Percentiles rank a stretch among this genome's conserved stretches.
Conservation (phyloP, 169 alveolate genomes). For the Plasmodium relictum region DNA sequence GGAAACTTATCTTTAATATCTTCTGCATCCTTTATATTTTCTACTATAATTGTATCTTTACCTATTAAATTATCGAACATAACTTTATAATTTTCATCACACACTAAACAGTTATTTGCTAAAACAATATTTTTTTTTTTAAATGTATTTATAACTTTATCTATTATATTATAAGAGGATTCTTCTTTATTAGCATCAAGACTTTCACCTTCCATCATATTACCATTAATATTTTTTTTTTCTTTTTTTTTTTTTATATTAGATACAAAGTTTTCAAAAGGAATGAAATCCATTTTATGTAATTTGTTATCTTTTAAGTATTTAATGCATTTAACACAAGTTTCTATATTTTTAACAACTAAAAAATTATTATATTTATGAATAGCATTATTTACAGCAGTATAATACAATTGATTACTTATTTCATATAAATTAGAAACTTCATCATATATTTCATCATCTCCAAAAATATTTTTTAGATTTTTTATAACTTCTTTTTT, state of each 20-base stretch:
- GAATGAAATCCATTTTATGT: conserved; percentile 80
- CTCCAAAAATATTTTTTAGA: conserved; percentile 64
- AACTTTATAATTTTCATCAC: conserved; percentile 31
- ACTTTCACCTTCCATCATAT: background rate
- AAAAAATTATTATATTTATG: conserved; percentile 78
- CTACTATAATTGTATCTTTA: conserved; percentile 30
- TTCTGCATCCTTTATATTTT: conserved; percentile 50
- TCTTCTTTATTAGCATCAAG: background rate
- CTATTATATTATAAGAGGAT: conserved; percentile 1
- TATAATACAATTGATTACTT: conserved; percentile 77
- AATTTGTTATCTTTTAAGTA: conserved; percentile 76
- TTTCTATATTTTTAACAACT: conserved; percentile 74
- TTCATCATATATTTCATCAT: conserved; percentile 81
- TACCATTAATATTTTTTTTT: conserved; percentile 15
- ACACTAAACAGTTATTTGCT: conserved; percentile 62
- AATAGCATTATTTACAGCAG: conserved; percentile 80
- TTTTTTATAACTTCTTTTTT: conserved; percentile 77
- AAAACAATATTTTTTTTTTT: conserved; percentile 41
- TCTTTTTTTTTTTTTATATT: conserved; percentile 52
- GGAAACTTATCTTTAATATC: conserved; percentile 36
- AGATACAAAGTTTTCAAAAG: conserved; percentile 72
- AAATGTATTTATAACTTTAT: conserved; percentile 24
- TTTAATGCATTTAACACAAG: conserved; percentile 77
- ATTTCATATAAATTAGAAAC: conserved; percentile 79
- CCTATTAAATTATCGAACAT: conserved; percentile 57